Evolutionary conservation across 257 asterid genomes (phyloP).

Genomic region (Dorcoceras hygrometricum): DNA sequence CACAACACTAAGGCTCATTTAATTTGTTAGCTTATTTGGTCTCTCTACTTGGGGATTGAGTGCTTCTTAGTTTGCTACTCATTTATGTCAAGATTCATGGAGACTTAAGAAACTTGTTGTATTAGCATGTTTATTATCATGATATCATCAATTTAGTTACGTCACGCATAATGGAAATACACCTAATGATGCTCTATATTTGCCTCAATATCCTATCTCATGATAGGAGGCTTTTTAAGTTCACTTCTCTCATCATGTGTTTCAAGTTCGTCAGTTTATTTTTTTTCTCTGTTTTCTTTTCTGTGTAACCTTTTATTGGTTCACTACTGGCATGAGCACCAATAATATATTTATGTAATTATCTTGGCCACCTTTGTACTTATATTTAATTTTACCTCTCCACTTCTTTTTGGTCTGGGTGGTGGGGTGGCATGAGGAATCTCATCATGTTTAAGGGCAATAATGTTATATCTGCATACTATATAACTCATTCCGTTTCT

Average conservation of each 20-base stretch:
- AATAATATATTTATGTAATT: not conserved
- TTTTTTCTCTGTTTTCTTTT: no score
- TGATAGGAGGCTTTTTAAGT: not conserved
- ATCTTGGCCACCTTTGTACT: not conserved
- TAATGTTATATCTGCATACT: constrained; percentile 3
- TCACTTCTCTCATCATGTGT: not conserved
- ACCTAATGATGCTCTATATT: not conserved
- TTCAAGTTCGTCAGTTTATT: not conserved
- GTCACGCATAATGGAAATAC: constrained; percentile 10
- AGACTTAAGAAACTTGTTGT: not conserved
- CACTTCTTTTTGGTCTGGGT: not conserved
- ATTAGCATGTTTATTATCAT: not conserved
- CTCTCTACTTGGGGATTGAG: not conserved
- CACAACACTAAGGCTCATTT: constrained; percentile 2
- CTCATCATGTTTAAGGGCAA: not conserved
- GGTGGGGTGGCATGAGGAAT: not conserved
- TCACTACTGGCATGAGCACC: not conserved
- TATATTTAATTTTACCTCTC: not conserved
- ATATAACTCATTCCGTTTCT: constrained; percentile 11
- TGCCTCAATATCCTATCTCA: not conserved
- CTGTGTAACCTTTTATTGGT: constrained; percentile 8
- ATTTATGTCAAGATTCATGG: not conserved
- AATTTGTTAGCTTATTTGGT: constrained; percentile 11
- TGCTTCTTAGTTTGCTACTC: not conserved
- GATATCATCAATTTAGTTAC: not conserved